A percentile compares a stretch with the other conserved stretches of the same genome.
Evolutionary conservation across 257 asterid genomes (phyloP).

Genomic region (Solanum ahanhuiri): DNA sequence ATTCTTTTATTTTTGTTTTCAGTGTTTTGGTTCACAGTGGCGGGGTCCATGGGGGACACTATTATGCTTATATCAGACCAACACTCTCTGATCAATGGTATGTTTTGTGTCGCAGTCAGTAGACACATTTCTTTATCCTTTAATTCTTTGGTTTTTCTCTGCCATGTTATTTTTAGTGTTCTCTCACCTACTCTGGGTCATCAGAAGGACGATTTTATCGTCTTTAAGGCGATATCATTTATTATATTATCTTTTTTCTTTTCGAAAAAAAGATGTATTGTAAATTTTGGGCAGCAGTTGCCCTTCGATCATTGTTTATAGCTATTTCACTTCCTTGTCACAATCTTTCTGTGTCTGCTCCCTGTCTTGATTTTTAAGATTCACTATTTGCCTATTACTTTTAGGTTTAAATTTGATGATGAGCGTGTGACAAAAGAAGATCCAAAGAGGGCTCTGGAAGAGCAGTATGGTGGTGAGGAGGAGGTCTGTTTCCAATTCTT

Average conservation of each 20-base stretch:
- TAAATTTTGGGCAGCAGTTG: neutral
- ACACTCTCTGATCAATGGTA: constrained; percentile 29
- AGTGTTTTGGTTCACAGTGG: constrained; percentile 29
- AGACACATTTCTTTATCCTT: neutral
- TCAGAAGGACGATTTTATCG: neutral
- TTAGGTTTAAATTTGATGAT: constrained; percentile 44
- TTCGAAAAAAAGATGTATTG: neutral
- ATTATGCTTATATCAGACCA: constrained; percentile 36
- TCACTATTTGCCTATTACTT: neutral
- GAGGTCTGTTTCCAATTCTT: constrained; percentile 19
- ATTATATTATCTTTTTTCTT: neutral
- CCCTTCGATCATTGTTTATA: neutral
- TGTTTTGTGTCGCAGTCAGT: neutral
- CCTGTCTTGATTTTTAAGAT: neutral
- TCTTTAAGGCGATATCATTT: neutral
- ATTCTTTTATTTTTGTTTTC: neutral
- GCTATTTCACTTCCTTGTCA: neutral
- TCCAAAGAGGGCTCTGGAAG: constrained; percentile 36
- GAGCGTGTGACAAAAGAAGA: constrained; percentile 44
- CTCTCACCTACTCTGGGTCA: neutral
- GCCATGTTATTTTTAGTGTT: neutral
- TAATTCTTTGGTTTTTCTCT: neutral
- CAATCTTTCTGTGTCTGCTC: neutral
- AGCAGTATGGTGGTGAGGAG: constrained; percentile 48
- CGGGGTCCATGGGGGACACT: constrained; percentile 36